Evolutionary conservation across 1,284 basidiomycete species (phyloP).

Genomic region (Fomitopsis pinicola): DNA sequence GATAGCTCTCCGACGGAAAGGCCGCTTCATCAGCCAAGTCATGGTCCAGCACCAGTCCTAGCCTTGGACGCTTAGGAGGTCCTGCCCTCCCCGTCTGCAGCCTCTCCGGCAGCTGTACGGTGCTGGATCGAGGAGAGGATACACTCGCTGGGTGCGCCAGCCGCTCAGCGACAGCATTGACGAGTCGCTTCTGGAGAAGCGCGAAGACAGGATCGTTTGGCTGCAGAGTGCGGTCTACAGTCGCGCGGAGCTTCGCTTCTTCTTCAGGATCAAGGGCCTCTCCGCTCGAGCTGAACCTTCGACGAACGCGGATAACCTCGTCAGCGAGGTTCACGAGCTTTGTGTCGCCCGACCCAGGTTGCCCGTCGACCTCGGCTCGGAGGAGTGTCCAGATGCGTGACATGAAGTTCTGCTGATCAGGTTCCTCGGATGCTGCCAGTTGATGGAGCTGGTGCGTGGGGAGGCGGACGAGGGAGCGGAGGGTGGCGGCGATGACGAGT

Average conservation of each 20-base stretch:
- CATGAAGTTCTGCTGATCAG: slow-evolving; percentile 38
- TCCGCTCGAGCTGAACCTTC: slow-evolving; percentile 10
- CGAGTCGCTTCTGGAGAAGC: slow-evolving; percentile 53
- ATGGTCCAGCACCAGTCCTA: slow-evolving; percentile 19
- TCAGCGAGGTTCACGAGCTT: slow-evolving; percentile 66
- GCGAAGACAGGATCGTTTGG: slow-evolving; percentile 61
- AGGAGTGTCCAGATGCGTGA: slow-evolving; percentile 62
- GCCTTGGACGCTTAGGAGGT: slow-evolving; percentile 14
- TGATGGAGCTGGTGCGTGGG: slow-evolving; percentile 20
- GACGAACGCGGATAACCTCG: slow-evolving; percentile 51
- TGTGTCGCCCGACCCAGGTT: slow-evolving; percentile 35
- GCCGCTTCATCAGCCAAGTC: slow-evolving; percentile 13
- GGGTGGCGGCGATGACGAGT: slow-evolving; percentile 57
- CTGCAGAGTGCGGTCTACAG: slow-evolving; percentile 58
- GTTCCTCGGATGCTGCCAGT: slow-evolving; percentile 1
- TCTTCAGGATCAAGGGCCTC: slow-evolving; percentile 32
- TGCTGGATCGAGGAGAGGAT: background rate
- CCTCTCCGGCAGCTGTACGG: slow-evolving; percentile 29
- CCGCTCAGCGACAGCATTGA: slow-evolving; percentile 38
- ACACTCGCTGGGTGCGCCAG: slow-evolving; percentile 18
- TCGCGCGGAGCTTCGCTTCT: slow-evolving; percentile 46
- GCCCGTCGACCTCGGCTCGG: slow-evolving; percentile 48
- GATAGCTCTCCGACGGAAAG: slow-evolving; percentile 3
- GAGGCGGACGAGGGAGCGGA: slow-evolving; percentile 50
- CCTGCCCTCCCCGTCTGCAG: slow-evolving; percentile 33